phyloP scores from a whole-genome alignment of 768 basidiomycete genomes.

The Rhodotorula paludigena region DNA sequence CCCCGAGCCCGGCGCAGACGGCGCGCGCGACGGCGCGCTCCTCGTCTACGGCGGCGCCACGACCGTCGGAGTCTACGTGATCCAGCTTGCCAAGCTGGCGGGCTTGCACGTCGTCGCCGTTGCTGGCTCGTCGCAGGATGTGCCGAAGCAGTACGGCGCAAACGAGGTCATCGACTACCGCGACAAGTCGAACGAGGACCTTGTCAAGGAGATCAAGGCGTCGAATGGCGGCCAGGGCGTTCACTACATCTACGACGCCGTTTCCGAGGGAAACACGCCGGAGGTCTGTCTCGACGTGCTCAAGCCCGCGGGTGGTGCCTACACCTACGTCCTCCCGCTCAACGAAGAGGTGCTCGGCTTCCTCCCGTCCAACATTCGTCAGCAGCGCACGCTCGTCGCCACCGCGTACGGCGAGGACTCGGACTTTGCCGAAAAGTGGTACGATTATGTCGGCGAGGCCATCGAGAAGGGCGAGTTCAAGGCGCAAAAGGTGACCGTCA shows the following conservation, averaged over 20 bases:
- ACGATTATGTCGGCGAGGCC: slow-evolving; percentile 29
- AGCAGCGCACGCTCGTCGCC: slow-evolving; percentile 28
- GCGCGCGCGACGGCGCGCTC: slow-evolving; percentile 1
- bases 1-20: slow-evolving; percentile 14
- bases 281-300: slow-evolving; percentile 20
- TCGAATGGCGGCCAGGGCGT: slow-evolving; percentile 10
- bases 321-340: slow-evolving; percentile 28
- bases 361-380: slow-evolving; percentile 17
- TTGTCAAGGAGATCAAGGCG: slow-evolving; percentile 22
- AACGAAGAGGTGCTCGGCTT: neutral
- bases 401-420: slow-evolving; percentile 36
- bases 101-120: slow-evolving; percentile 39
- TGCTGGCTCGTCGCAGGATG: slow-evolving; percentile 28
- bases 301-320: slow-evolving; percentile 8
- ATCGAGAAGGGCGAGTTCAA: slow-evolving; percentile 39
- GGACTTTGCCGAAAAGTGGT: slow-evolving; percentile 38
- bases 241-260: slow-evolving; percentile 23
- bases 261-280: slow-evolving; percentile 34
- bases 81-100: slow-evolving; percentile 41
- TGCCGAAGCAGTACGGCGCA: slow-evolving; percentile 34
- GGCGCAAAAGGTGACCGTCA: slow-evolving; percentile 35
- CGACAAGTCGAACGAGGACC: slow-evolving; percentile 9
- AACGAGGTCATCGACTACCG: slow-evolving; percentile 43
- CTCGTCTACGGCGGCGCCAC: slow-evolving; percentile 37
- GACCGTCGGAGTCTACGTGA: slow-evolving; percentile 40